A percentile compares a stretch with the other conserved stretches of the same genome.
Evolutionary conservation across 768 basidiomycete species (phyloP).

Genomic region (Termitomyces titanicus): DNA sequence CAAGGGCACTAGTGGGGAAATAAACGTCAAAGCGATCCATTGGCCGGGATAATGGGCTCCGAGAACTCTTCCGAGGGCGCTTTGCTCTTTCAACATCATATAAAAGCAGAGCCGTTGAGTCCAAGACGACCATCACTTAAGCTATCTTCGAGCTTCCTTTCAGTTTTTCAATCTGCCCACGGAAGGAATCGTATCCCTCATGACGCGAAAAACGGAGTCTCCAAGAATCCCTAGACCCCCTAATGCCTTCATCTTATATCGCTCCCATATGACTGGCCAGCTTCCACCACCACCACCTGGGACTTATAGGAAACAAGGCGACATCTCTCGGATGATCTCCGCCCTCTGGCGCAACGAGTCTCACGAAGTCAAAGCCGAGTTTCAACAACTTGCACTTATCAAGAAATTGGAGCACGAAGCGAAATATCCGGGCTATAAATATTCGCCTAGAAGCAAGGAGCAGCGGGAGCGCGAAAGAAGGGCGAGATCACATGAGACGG

Average conservation of each 20-base stretch:
- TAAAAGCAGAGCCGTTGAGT: background rate
- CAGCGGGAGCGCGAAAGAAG: background rate
- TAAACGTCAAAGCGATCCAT: background rate
- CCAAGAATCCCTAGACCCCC: background rate
- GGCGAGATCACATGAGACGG: background rate
- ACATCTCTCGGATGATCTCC: slow-evolving; percentile 3
- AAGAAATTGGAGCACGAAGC: slow-evolving; percentile 6
- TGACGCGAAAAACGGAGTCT: background rate
- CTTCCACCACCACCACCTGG: slow-evolving; percentile 3
- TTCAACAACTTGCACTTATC: background rate
- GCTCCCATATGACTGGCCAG: background rate
- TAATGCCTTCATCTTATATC: slow-evolving; percentile 3
- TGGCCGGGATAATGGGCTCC: background rate
- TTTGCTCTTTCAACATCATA: background rate
- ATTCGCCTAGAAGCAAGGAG: slow-evolving; percentile 2
- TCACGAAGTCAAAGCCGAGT: slow-evolving; percentile 1
- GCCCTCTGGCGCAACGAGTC: slow-evolving; percentile 5
- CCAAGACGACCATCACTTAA: background rate
- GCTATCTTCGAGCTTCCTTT: background rate
- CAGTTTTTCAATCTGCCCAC: background rate
- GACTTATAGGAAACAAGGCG: background rate
- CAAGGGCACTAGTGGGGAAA: background rate
- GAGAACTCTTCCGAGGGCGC: background rate
- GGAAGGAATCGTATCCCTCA: background rate
- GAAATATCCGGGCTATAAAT: slow-evolving; percentile 5